Evolutionary conservation across 2,329 filamentous ascomycete genomes (phyloP).

Genomic region (Metarhizium anisopliae): DNA sequence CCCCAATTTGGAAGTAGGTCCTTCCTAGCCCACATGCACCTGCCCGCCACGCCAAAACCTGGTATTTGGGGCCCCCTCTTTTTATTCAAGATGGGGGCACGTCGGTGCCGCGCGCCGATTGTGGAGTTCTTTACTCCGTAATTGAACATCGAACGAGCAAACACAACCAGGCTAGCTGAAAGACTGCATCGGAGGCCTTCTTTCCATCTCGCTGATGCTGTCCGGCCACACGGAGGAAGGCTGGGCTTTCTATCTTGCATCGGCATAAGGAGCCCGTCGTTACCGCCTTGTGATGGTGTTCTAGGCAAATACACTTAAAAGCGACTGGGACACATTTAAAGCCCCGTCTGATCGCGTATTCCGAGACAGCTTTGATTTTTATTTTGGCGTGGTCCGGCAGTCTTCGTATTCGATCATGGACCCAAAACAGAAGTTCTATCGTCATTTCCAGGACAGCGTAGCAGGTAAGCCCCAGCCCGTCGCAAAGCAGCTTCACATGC

Average conservation of each 20-base stretch:
- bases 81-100: not conserved
- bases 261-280: not conserved
- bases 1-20: not conserved
- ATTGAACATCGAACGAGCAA: not conserved
- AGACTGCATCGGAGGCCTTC: not conserved
- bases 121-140: constrained; percentile 2
- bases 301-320: not conserved
- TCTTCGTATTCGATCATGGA: constrained; percentile 18
- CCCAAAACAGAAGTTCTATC: constrained; percentile 71
- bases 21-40: not conserved
- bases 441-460: constrained; percentile 70
- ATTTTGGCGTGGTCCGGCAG: not conserved
- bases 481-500: too few relatives aligned
- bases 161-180: not conserved
- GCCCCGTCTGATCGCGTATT: not conserved
- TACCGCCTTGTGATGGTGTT: not conserved
- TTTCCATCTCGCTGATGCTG: not conserved
- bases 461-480: constrained; percentile 42
- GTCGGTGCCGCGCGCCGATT: not conserved
- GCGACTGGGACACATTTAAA: not conserved
- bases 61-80: too few relatives aligned
- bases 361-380: not conserved
- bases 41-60: not conserved
- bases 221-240: not conserved
- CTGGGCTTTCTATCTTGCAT: not conserved